Conservation (phyloP, 2,329 filamentous ascomycete genomes). For the Chrysosporium queenslandicum region DNA sequence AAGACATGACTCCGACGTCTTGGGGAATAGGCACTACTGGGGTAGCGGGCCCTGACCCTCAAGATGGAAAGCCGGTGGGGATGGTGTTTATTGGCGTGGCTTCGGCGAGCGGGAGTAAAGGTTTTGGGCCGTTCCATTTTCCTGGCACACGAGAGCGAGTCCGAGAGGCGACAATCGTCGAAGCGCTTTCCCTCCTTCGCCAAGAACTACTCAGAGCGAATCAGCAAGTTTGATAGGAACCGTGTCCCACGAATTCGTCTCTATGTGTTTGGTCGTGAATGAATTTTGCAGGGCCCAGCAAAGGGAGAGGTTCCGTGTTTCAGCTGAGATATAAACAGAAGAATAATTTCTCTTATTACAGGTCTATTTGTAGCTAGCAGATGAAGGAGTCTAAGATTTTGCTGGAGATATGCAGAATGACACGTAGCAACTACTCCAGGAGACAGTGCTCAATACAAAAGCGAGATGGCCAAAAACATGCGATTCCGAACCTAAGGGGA, state of each 20-base stretch:
- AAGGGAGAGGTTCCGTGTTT: too few relatives aligned
- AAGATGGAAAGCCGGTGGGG: constrained; percentile 12
- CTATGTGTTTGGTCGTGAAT: background rate
- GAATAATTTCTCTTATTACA: too few relatives aligned
- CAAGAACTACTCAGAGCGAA: constrained; percentile 7
- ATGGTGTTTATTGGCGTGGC: constrained; percentile 13
- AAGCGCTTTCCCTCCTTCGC: constrained; percentile 10
- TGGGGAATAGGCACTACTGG: constrained; percentile 12
- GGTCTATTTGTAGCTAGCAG: too few relatives aligned
- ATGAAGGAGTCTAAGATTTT: too few relatives aligned
- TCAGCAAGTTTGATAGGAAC: background rate
- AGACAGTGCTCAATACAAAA: background rate
- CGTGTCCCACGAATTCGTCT: background rate
- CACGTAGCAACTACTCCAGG: background rate
- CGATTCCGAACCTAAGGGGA: background rate
- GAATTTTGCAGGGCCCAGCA: too few relatives aligned
- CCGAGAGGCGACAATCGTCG: constrained; percentile 11
- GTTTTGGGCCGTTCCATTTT: constrained; percentile 12
- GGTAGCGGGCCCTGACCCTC: constrained; percentile 10
- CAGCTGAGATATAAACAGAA: too few relatives aligned
- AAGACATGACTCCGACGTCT: constrained; percentile 6
- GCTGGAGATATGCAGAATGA: background rate
- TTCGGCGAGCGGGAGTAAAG: constrained; percentile 4
- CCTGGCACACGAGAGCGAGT: constrained; percentile 6
- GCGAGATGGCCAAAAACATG: too few relatives aligned